Base-by-base conservation (phyloP, 2,329 filamentous ascomycete genomes). In the Fonsecaea erecta region DNA sequence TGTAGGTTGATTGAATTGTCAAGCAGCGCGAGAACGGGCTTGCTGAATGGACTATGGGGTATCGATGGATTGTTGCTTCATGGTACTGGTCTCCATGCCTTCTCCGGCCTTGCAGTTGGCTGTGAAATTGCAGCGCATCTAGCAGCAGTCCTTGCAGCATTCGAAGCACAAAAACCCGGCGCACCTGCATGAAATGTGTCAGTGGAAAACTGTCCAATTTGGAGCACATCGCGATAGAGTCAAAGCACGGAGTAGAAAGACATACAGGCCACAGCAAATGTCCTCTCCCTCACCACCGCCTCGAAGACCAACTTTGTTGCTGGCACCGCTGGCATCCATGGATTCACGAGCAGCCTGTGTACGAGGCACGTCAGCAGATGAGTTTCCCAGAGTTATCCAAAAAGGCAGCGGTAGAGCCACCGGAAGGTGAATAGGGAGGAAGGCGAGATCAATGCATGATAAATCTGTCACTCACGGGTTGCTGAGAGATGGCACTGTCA, bases 131-230 rank as follows among this genome's bases (percentile, higher is more conserved):
- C 26, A 3, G 3, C 52, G 8, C n/a, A 56, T 34, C 34, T 70
- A 71, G 52, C 69, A 71, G 65, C 69, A 71, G 59, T 70, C 69
- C 48, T 68, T 64, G 66, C 70, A 68, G 56, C 70, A 71, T 52
- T 71, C 70, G 51, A 71, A 71, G 70, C 70, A 71, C 11, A 66
- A 57, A 52, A 71, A 66, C 1, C 69, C 70, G 32, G 69, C 69
- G 52, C 70, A 71, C 5, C 69, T 71, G 18, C 51, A 12, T 28
- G 9, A 34, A 35, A 12, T 9, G 9, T 46, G 28, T 34, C 14
- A 24, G 12, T 18, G 28, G 3, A 11, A 14, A 16, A 11, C 48
- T 18, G 9, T 9, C n/a, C 51, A 37, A n/a, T 12, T 2, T 40
- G 11, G 21, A n/a, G 6, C 32, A 16, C 9, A 16, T 26, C 5